Evolutionary conservation across 176 grass and related monocot genomes (phyloP).

Genomic region (Ananas comosus): DNA sequence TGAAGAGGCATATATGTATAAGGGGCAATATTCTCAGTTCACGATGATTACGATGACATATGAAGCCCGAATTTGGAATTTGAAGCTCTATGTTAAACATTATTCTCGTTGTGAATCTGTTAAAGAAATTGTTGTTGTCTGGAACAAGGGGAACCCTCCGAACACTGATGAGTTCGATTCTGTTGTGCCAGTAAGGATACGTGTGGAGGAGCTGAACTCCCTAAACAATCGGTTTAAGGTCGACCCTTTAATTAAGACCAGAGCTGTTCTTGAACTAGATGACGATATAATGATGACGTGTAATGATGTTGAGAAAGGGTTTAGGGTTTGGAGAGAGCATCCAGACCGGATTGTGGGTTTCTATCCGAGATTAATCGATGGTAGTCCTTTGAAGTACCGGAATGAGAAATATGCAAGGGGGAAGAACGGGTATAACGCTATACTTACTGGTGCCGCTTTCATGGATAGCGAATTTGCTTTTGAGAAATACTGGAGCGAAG

Average conservation of each 20-base stretch:
- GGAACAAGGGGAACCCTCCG: slow-evolving; percentile 93
- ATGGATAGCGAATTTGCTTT: slow-evolving; percentile 90
- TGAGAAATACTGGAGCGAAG: slow-evolving; percentile 71
- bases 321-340: slow-evolving; percentile 90
- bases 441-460: slow-evolving; percentile 89
- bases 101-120: slow-evolving; percentile 94
- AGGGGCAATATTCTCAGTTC: slow-evolving; percentile 79
- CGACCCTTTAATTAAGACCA: slow-evolving; percentile 85
- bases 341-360: slow-evolving; percentile 82
- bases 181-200: slow-evolving; percentile 80
- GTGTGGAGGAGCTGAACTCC: slow-evolving; percentile 75
- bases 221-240: slow-evolving; percentile 86
- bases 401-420: slow-evolving; percentile 90
- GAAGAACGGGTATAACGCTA: slow-evolving; percentile 81
- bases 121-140: slow-evolving; percentile 86
- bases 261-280: slow-evolving; percentile 82
- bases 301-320: slow-evolving; percentile 92
- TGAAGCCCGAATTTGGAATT: slow-evolving; percentile 87
- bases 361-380: slow-evolving; percentile 83
- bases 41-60: slow-evolving; percentile 97
- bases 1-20: slow-evolving; percentile 65
- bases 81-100: slow-evolving; percentile 88
- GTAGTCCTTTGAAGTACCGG: slow-evolving; percentile 55
- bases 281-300: slow-evolving; percentile 99
- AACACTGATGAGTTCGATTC: slow-evolving; percentile 55